A percentile compares a stretch with the other conserved stretches of the same genome.
Conservation (phyloP, 2,329 filamentous ascomycete genomes). For the Dactylellina drechsleri region DNA sequence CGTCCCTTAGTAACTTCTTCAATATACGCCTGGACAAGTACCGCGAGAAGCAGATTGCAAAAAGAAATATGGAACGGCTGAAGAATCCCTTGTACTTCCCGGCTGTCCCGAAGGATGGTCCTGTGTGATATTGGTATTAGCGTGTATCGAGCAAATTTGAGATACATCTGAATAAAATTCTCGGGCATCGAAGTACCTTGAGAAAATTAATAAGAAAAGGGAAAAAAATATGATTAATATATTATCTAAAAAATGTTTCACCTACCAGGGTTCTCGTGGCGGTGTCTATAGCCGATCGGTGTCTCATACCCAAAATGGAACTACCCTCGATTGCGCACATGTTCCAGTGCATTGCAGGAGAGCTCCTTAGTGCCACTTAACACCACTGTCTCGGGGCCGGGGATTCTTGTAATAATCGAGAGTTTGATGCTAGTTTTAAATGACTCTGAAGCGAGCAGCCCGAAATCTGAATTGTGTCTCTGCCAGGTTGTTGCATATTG, state of each 20-base stretch:
- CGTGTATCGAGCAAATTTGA: constrained; percentile 21
- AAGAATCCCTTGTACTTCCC: constrained; percentile 84
- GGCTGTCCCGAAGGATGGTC: constrained; percentile 75
- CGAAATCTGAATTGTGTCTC: too few species aligned
- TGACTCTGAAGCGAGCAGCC: too few species aligned
- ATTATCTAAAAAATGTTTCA: constrained; percentile 13
- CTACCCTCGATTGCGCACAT: constrained; percentile 18
- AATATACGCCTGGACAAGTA: constrained; percentile 84
- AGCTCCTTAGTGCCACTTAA: constrained; percentile 10
- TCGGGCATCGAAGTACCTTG: neutral
- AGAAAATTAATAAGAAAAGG: too few species aligned
- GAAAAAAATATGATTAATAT: too few species aligned
- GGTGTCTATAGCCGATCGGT: constrained; percentile 30
- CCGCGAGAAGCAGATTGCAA: constrained; percentile 79
- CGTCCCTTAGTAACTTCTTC: constrained; percentile 75
- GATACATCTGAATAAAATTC: constrained; percentile 28
- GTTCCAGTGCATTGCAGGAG: constrained; percentile 11
- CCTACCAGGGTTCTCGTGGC: constrained; percentile 13
- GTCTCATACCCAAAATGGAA: constrained; percentile 29
- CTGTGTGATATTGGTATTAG: constrained; percentile 35
- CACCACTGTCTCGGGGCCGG: too few species aligned
- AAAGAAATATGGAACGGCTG: constrained; percentile 80
- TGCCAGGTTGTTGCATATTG: constrained; percentile 36
- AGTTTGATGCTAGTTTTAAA: too few species aligned
- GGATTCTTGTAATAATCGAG: too few species aligned